Evolutionary conservation across 352 stramenopile genomes (phyloP).

Genomic region (Aphanomyces stellatus): DNA sequence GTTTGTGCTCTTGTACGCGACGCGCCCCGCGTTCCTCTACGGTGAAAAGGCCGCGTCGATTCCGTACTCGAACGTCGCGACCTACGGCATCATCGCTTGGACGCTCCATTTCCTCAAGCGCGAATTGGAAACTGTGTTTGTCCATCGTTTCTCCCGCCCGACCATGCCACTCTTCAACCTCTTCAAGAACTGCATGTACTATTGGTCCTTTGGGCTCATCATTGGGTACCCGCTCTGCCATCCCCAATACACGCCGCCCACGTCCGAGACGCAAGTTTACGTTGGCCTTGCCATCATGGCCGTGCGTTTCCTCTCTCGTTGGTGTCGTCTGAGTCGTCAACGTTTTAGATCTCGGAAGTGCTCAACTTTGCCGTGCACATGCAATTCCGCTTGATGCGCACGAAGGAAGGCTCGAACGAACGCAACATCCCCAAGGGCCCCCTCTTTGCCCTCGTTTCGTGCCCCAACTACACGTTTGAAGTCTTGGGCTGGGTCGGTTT

Average conservation of each 20-base stretch:
- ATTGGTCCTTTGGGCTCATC: conserved; percentile 76
- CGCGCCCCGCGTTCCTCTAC: conserved; percentile 65
- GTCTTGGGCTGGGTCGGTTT: conserved; percentile 85
- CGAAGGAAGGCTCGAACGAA: conserved; percentile 61
- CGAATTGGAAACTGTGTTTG: conserved; percentile 82
- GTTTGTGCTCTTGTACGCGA: conserved; percentile 73
- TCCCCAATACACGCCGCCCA: conserved; percentile 47
- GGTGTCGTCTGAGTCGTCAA: neutral
- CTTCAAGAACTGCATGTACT: conserved; percentile 89
- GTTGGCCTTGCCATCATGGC: conserved; percentile 50
- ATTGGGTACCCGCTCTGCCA: conserved; percentile 81
- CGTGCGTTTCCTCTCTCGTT: neutral
- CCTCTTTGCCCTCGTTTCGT: conserved; percentile 81
- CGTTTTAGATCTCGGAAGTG: conserved; percentile 47
- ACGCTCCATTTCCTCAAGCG: conserved; percentile 81
- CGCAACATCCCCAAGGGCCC: conserved; percentile 57
- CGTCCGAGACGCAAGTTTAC: conserved; percentile 42
- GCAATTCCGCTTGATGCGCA: conserved; percentile 71
- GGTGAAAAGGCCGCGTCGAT: conserved; percentile 32
- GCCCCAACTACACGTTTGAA: conserved; percentile 89
- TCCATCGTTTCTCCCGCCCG: conserved; percentile 79
- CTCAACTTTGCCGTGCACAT: conserved; percentile 82
- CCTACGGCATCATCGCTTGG: conserved; percentile 55
- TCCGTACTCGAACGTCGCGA: conserved; percentile 36
- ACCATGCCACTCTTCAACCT: conserved; percentile 85